Evolutionary conservation across 805 yeast genomes (phyloP).

Genomic region (Isabelozyma gotoi): DNA sequence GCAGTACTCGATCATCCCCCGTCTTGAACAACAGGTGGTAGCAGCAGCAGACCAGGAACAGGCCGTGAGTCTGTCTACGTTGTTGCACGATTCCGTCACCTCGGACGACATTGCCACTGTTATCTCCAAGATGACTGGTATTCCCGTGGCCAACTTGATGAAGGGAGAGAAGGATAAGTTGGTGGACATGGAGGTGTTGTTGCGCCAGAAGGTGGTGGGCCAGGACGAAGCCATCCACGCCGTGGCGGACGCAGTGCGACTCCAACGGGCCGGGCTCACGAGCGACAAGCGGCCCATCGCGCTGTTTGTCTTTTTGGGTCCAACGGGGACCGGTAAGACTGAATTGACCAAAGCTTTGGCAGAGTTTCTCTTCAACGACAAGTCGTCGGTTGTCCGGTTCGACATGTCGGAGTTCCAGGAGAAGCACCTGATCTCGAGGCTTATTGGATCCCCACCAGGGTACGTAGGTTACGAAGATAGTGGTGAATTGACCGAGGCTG

Average conservation of each 20-base stretch:
- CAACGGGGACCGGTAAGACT: constrained; percentile 98
- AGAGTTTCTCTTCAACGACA: constrained; percentile 87
- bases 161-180: constrained; percentile 93
- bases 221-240: constrained; percentile 94
- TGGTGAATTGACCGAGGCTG: constrained; percentile 96
- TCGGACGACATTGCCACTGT: constrained; percentile 93
- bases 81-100: constrained; percentile 89
- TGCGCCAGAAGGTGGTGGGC: constrained; percentile 82
- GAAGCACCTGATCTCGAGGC: constrained; percentile 83
- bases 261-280: constrained; percentile 95
- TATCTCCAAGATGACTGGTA: constrained; percentile 92
- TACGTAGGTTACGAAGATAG: constrained; percentile 95
- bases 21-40: constrained; percentile 62
- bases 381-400: constrained; percentile 80
- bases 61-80: constrained; percentile 21
- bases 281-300: constrained; percentile 95
- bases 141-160: constrained; percentile 86
- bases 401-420: constrained; percentile 99
- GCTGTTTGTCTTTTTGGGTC: constrained; percentile 93
- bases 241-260: constrained; percentile 89
- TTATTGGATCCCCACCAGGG: constrained; percentile 98
- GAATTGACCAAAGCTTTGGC: constrained; percentile 92
- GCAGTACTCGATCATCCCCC: constrained; percentile 85
- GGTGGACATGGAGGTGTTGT: constrained; percentile 78
- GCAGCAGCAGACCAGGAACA: constrained; percentile 37